Conservation (phyloP, 768 basidiomycete species). For the Lentinula sp. region DNA sequence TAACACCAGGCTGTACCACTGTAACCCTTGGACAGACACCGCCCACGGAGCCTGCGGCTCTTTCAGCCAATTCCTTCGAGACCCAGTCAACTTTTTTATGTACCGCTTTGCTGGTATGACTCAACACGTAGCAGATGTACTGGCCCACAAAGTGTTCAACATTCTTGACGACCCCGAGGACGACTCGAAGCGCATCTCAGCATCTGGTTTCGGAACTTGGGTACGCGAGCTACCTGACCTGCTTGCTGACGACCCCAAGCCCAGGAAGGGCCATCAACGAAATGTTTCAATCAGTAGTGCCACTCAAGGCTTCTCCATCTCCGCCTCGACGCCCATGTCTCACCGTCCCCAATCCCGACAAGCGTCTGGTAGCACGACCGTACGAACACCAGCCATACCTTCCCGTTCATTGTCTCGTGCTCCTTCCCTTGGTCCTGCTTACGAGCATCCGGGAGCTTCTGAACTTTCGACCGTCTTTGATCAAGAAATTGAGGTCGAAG, state of each 20-base stretch:
- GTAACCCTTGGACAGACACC: constrained; percentile 97
- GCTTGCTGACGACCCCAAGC: constrained; percentile 37
- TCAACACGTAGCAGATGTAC: constrained; percentile 76
- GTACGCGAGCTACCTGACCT: constrained; percentile 73
- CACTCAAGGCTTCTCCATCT: constrained; percentile 58
- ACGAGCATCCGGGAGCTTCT: constrained; percentile 20
- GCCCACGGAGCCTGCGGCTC: constrained; percentile 73
- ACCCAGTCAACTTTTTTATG: constrained; percentile 84
- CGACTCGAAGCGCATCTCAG: constrained; percentile 65
- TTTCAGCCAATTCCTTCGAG: constrained; percentile 73
- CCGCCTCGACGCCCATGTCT: constrained; percentile 56
- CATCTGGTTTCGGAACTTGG: constrained; percentile 85
- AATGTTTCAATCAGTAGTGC: constrained; percentile 52
- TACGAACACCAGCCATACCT: constrained; percentile 47
- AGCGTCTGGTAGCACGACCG: constrained; percentile 38
- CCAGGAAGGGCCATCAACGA: constrained; percentile 43
- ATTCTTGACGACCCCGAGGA: constrained; percentile 61
- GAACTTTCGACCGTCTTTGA: constrained; percentile 53
- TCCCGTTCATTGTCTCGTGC: constrained; percentile 58
- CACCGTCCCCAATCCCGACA: constrained; percentile 69
- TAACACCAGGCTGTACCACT: constrained; percentile 81
- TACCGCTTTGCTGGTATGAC: constrained; percentile 90
- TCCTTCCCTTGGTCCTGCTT: constrained; percentile 47
- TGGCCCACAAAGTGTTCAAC: constrained; percentile 81
- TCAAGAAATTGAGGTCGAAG: constrained; percentile 42